These are phyloP conservation scores for Panus rudis DNA, from an alignment of 768 basidiomycete species.

Conservation along the genomic window DNA sequence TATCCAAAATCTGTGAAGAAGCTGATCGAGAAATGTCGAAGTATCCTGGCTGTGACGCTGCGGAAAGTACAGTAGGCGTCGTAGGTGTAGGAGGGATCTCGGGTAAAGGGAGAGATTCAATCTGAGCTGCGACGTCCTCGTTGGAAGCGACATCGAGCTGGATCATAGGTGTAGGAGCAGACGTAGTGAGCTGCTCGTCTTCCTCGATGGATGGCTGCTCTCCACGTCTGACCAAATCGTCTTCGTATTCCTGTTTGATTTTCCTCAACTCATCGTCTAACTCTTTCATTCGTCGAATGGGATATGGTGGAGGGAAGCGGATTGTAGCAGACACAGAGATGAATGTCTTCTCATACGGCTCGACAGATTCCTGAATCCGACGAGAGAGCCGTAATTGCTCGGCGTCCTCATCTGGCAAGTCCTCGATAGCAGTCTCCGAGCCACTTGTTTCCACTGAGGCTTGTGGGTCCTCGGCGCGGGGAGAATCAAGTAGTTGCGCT, in stretches of 20 bases:
- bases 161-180: constrained; percentile 25
- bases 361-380: constrained; percentile 75
- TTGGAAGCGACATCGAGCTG: constrained; percentile 15
- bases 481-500: not conserved
- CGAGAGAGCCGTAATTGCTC: constrained; percentile 63
- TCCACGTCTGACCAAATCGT: constrained; percentile 74
- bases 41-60: constrained; percentile 32
- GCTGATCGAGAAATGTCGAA: constrained; percentile 32
- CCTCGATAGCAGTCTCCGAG: constrained; percentile 18
- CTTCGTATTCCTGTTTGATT: constrained; percentile 77
- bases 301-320: constrained; percentile 87
- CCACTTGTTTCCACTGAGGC: not conserved
- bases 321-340: constrained; percentile 92
- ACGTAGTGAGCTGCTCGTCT: too few relatives aligned
- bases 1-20: constrained; percentile 20
- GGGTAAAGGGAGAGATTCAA: constrained; percentile 43
- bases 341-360: constrained; percentile 78
- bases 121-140: constrained; percentile 60
- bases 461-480: not conserved
- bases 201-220: too few relatives aligned
- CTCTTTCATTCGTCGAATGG: constrained; percentile 81
- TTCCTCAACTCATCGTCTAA: constrained; percentile 71
- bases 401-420: constrained; percentile 63
- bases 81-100: constrained; percentile 34
- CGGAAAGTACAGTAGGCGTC: constrained; percentile 19